Conservation (phyloP, 1,139 yeast species). For the Candida pseudoviswanathii region DNA sequence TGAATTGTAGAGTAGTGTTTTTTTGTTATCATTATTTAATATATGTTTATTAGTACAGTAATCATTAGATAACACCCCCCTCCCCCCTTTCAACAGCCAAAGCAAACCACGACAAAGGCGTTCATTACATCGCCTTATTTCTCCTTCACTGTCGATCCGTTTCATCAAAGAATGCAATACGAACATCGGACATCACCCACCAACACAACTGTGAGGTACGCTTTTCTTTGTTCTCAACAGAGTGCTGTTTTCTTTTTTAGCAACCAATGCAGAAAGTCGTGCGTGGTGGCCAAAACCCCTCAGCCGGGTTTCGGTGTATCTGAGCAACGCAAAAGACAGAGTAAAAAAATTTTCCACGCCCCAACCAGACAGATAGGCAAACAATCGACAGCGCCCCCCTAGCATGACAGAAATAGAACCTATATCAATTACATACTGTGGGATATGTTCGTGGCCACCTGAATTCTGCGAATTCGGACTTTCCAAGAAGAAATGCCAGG, state of each 20-base stretch:
- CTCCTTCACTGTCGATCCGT: not conserved
- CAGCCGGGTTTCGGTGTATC: not conserved
- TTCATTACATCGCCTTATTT: too few relatives aligned
- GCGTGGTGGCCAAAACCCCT: not conserved
- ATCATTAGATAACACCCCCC: too few relatives aligned
- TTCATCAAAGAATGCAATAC: not conserved
- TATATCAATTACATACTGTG: slow-evolving; percentile 67
- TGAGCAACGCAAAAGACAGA: not conserved
- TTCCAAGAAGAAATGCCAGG: slow-evolving; percentile 77
- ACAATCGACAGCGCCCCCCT: not conserved
- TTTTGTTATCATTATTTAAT: not conserved
- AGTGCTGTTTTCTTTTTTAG: not conserved
- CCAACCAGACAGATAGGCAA: not conserved
- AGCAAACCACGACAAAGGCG: too few relatives aligned
- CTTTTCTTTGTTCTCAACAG: too few relatives aligned
- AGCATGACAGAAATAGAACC: slow-evolving; percentile 44
- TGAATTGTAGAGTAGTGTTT: slow-evolving; percentile 5
- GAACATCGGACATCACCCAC: not conserved
- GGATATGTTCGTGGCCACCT: slow-evolving; percentile 83
- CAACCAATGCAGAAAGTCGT: not conserved
- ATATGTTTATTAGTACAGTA: not conserved
- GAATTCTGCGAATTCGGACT: slow-evolving; percentile 96
- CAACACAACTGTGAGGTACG: not conserved
- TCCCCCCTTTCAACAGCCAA: too few relatives aligned
- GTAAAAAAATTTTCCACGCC: slow-evolving; percentile 5